A percentile compares a stretch with the other conserved stretches of the same genome.
phyloP scores from a whole-genome alignment of 768 basidiomycete species.

The Phlebiopsis gigantea region DNA sequence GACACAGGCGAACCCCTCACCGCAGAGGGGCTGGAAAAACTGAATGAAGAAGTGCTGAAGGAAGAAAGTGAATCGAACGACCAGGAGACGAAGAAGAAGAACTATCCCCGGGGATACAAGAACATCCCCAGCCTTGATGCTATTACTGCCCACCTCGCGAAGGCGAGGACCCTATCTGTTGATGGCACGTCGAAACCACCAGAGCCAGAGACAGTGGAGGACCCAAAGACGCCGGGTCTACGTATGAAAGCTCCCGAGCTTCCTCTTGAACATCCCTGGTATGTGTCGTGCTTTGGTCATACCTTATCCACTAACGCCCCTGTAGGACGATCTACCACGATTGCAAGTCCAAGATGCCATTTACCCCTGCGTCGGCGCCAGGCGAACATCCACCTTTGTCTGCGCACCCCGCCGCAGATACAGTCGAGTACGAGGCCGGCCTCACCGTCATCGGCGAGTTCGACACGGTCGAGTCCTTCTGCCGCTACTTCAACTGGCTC shows the following conservation, averaged over 20 bases:
- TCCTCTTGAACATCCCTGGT: conserved; percentile 84
- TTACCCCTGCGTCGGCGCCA: conserved; percentile 36
- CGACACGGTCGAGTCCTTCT: conserved; percentile 85
- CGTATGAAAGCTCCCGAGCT: conserved; percentile 70
- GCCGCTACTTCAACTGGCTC: conserved; percentile 91
- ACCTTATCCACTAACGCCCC: background rate
- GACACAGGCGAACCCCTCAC: conserved; percentile 53
- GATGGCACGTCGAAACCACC: conserved; percentile 65
- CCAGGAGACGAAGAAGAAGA: conserved; percentile 31
- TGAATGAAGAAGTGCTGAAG: conserved; percentile 46
- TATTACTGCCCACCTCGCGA: conserved; percentile 75
- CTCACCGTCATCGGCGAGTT: conserved; percentile 86
- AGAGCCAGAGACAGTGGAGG: conserved; percentile 73
- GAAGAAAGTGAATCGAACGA: conserved; percentile 19
- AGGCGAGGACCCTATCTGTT: conserved; percentile 54
- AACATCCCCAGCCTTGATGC: conserved; percentile 83
- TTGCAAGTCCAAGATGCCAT: conserved; percentile 68
- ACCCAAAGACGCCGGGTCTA: conserved; percentile 77
- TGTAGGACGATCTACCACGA: conserved; percentile 89
- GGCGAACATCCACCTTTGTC: conserved; percentile 13
- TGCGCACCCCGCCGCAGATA: conserved; percentile 46
- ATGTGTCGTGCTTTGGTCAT: conserved; percentile 18
- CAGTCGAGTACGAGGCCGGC: conserved; percentile 78
- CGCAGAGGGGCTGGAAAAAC: conserved; percentile 58
- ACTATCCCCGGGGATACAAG: conserved; percentile 66